These are phyloP conservation scores for Colletotrichum truncatum DNA, from an alignment of 2,329 filamentous ascomycete species.

Conservation along the genomic window DNA sequence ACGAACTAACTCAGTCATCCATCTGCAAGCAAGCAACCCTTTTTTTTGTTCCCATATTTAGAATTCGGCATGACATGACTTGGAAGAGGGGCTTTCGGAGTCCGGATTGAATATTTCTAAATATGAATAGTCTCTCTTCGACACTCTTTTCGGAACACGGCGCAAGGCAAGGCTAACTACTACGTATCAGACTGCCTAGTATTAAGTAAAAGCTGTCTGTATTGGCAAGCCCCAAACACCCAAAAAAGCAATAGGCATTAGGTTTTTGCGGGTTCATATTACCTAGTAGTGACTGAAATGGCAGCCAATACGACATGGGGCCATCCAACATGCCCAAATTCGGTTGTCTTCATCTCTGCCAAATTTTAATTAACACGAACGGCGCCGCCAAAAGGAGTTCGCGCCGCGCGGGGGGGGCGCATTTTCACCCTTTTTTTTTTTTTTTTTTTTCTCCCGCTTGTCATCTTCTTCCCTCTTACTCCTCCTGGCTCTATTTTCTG, in stretches of 20 bases:
- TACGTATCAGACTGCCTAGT: too few relatives aligned
- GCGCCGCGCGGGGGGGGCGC: constrained; percentile 2
- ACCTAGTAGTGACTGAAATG: not conserved
- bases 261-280: not conserved
- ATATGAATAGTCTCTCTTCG: not conserved
- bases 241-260: constrained; percentile 5
- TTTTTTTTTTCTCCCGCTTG: not conserved
- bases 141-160: not conserved
- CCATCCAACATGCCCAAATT: constrained; percentile 4
- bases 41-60: constrained; percentile 13
- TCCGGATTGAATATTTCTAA: constrained; percentile 18
- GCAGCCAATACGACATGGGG: constrained; percentile 9
- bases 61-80: constrained; percentile 11
- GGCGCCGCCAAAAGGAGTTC: constrained; percentile 19
- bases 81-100: too few relatives aligned
- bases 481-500: too few relatives aligned
- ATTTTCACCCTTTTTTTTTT: not conserved
- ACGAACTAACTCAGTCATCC: not conserved
- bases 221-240: too few relatives aligned
- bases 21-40: too few relatives aligned
- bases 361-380: constrained; percentile 24
- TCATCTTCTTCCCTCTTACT: not conserved
- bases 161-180: not conserved
- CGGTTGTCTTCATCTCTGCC: constrained; percentile 18
- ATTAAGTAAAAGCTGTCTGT: too few relatives aligned